Evolutionary conservation across 257 asterid genomes (phyloP), one percentile per base, ranked within the genome.

Genomic region (Jasminum sambac): DNA sequence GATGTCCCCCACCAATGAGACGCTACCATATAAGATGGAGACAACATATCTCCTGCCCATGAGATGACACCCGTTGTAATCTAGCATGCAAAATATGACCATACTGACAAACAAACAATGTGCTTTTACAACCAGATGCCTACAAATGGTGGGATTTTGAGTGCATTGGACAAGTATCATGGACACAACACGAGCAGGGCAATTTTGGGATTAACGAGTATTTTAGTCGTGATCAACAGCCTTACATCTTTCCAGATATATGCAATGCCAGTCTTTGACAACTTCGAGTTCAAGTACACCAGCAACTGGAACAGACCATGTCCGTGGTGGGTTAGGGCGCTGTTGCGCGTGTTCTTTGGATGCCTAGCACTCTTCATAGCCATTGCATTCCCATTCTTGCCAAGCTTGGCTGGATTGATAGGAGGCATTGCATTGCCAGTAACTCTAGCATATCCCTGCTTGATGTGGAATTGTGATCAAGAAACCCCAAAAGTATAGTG

Each of bases 231-330:
- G 76, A 80, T 85, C 79, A 87, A 90, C 80, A 61, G 96, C 80
- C 85, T 92, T 19, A 86, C 96, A 14, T 87, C 98, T 5, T 92
- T 92, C 85, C 98, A 90, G 80, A 87, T 90, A 68, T 92, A 92
- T 44, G 96, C 98, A 30, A 92, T 92, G 97, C 97, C 98, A 7
- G 93, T 83, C 71, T 90, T 92, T 26, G 98, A 92, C 83, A 90
- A 92, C 69, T 75, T 90, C 78, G 98, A 92, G 83, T 85, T 82
- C 81, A 84, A 85, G 74, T 92, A 85, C 84, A 88, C 93, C 21
- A 92, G 90, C 85, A 90, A 74, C 76, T 82, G 74, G 63, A 82
- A 87, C 42, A 79, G 69, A 60, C 95, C 96, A 11, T 92, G 98
- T 76, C 93, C 98, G 0, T 72, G 91, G 92, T 92, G 96, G 98